Percentiles rank a stretch among this genome's conserved stretches.
phyloP scores from a whole-genome alignment of 2,329 filamentous ascomycete species.

The Rosellinia necatrix region DNA sequence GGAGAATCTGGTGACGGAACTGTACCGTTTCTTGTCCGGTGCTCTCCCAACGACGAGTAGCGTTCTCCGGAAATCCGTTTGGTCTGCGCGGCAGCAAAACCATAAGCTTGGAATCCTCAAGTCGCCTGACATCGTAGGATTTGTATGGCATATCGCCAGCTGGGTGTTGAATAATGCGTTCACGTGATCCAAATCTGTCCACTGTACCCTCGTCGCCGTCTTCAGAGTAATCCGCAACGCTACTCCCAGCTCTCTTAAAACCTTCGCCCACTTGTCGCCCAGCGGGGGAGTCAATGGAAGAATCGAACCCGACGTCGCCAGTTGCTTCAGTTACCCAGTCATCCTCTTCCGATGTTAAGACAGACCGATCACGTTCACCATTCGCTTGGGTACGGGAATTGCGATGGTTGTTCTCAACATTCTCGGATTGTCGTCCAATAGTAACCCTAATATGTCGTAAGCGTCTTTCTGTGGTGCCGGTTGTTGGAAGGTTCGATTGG shows the following conservation, averaged over 20 bases:
- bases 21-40: not conserved
- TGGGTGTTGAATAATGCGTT: slow-evolving; percentile 32
- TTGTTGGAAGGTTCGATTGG: slow-evolving; percentile 3
- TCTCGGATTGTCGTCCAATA: slow-evolving; percentile 19
- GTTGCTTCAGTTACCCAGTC: slow-evolving; percentile 48
- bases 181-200: slow-evolving; percentile 23
- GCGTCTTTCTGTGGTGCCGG: not conserved
- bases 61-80: slow-evolving; percentile 29
- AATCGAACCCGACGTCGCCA: slow-evolving; percentile 36
- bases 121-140: slow-evolving; percentile 20
- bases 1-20: slow-evolving; percentile 14
- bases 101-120: slow-evolving; percentile 28
- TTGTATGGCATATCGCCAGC: not conserved
- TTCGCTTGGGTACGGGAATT: not conserved
- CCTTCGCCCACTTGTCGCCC: not conserved
- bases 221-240: slow-evolving; percentile 52
- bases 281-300: not conserved
- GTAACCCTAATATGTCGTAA: slow-evolving; percentile 30
- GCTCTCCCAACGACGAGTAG: slow-evolving; percentile 19
- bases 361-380: not conserved
- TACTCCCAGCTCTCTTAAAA: slow-evolving; percentile 45
- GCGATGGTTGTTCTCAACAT: not conserved
- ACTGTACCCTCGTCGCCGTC: slow-evolving; percentile 19
- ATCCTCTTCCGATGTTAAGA: slow-evolving; percentile 34
- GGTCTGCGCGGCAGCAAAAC: slow-evolving; percentile 23